Evolutionary conservation across 1,139 yeast species (phyloP).

Genomic region (Protomyces gravidus): DNA sequence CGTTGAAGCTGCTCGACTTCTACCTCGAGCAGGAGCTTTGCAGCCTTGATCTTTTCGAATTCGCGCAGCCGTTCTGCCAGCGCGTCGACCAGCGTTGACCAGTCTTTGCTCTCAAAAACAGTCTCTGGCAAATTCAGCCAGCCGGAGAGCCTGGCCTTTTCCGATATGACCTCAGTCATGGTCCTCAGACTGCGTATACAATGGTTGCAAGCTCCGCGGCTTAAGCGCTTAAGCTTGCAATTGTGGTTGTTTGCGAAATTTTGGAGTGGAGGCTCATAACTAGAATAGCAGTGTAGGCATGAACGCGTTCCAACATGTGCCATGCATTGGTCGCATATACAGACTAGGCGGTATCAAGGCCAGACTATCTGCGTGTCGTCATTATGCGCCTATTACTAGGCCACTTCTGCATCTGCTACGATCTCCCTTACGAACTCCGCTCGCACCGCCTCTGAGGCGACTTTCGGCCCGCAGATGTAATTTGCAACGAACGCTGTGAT

Average conservation of each 20-base stretch:
- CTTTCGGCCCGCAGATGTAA: slow-evolving; percentile 16
- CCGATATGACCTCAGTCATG: background rate
- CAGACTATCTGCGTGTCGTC: no score
- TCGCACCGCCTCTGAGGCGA: slow-evolving; percentile 14
- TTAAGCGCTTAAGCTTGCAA: no score
- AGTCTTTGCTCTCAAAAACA: background rate
- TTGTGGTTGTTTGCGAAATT: no score
- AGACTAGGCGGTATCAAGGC: no score
- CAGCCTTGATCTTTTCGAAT: slow-evolving; percentile 28
- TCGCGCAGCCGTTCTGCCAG: slow-evolving; percentile 27
- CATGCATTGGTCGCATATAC: no score
- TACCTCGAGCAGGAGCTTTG: slow-evolving; percentile 29
- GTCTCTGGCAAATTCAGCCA: background rate
- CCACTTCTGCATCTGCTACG: background rate
- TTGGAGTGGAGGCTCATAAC: no score
- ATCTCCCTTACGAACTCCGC: slow-evolving; percentile 14
- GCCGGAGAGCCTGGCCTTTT: background rate
- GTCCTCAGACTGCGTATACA: no score
- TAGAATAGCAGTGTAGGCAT: no score
- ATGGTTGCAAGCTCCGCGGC: no score
- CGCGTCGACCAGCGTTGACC: slow-evolving; percentile 8
- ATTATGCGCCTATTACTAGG: no score
- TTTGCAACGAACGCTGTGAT: slow-evolving; percentile 11
- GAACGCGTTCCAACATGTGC: no score
- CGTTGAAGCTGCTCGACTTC: slow-evolving; percentile 30